Evolutionary conservation across 495 filamentous ascomycete species (phyloP), one percentile per base, ranked within the genome.

Genomic region (Annulohypoxylon moriforme): DNA sequence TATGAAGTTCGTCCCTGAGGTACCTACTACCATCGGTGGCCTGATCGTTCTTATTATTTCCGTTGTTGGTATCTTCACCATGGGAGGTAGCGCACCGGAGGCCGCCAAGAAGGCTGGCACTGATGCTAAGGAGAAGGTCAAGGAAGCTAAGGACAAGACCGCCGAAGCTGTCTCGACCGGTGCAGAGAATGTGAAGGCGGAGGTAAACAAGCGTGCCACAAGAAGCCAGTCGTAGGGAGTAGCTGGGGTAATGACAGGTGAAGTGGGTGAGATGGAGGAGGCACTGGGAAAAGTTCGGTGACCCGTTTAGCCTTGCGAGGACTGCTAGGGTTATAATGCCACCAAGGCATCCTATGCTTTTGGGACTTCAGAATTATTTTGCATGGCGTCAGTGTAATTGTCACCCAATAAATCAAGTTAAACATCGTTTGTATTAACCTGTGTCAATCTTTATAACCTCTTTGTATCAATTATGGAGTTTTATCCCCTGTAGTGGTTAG

Each of bases 1-100:
- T 52, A 86, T 95, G 81, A 94, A 94, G 85, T 92, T 92, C 70
- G 90, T 96, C 57, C 96, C 96, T 66, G 96, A 97, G 79, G 89
- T 97, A 74, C 93, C 93, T 68, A 94, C 90, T 78, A 91, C 89
- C 73, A 79, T 97, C 75, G 88, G 84, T 76, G 91, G 90, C 59
- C 74, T 94, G 68, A 78, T 89, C 55, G 80, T 91, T 60, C 89
- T 91, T 52, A 77, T 96, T 71, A 81, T 94, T 49, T 86, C 90
- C 63, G 69, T 97, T 66, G 76, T 94, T 57, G 81, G 91, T 56
- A 86, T 89, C 62, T 68, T 89, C 59, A 67, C 79, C 25, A 77
- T 77, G 31, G 75, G 82, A 56, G 71, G 81, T 33, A 71, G 81
- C 44, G 80, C 83, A 13, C 82, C 83, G 8, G 76, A 78, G 27